Conservation (phyloP, 148 eudicot species). For the Cornus controversa region DNA sequence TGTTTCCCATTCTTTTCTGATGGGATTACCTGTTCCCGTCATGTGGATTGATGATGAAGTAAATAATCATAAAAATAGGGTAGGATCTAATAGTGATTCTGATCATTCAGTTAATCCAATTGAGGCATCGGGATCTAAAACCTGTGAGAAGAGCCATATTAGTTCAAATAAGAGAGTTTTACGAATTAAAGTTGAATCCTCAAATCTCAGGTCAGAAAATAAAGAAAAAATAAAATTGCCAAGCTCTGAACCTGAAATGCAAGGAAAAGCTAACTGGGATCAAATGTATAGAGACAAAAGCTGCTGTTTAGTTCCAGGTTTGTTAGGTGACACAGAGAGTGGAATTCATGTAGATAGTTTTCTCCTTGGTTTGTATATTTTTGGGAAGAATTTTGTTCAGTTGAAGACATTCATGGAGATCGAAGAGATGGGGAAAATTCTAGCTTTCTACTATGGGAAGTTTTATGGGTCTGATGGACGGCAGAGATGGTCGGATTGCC, state of each 20-base stretch:
- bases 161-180: conserved; percentile 12
- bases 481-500: conserved; percentile 23
- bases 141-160: background rate
- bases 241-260: conserved; percentile 2
- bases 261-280: background rate
- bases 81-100: background rate
- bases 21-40: conserved; percentile 30
- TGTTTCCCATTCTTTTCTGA: conserved; percentile 1
- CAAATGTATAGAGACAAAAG: background rate
- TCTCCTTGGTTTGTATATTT: conserved; percentile 24
- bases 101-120: background rate
- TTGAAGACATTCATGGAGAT: conserved; percentile 25
- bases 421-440: conserved; percentile 26
- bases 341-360: conserved; percentile 22
- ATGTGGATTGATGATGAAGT: conserved; percentile 21
- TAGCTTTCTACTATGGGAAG: conserved; percentile 29
- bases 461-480: conserved; percentile 23
- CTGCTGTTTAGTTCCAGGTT: conserved; percentile 10
- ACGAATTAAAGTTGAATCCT: background rate
- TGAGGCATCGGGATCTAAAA: conserved; percentile 3
- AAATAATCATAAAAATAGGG: background rate
- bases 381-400: conserved; percentile 25
- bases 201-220: background rate
- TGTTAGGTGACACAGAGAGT: conserved; percentile 19
- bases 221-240: conserved; percentile 1